A percentile compares a stretch with the other conserved stretches of the same genome.
phyloP scores from a whole-genome alignment of 2,329 filamentous ascomycete species.

The Hypoxylon sp. region DNA sequence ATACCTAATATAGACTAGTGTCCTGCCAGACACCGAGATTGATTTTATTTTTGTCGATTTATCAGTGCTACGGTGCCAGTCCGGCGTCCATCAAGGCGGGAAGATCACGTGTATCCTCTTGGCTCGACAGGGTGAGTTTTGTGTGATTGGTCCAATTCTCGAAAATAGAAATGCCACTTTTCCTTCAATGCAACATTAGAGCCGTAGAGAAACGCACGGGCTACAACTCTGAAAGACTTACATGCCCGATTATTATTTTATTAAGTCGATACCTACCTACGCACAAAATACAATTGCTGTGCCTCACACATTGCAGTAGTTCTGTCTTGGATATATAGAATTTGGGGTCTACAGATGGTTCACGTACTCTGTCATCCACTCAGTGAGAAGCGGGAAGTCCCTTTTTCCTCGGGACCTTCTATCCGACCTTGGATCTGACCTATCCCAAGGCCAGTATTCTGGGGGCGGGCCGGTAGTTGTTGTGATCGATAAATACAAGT shows the following conservation, averaged over 20 bases:
- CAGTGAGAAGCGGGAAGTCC: too few relatives aligned
- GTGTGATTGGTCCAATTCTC: conserved; percentile 26
- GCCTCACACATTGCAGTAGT: conserved; percentile 20
- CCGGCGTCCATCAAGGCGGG: conserved; percentile 29
- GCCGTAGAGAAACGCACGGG: too few relatives aligned
- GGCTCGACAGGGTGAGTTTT: conserved; percentile 17
- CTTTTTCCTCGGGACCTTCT: conserved; percentile 10
- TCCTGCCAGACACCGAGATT: neutral
- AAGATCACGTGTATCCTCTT: conserved; percentile 37
- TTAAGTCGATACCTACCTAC: too few relatives aligned
- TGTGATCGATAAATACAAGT: too few relatives aligned
- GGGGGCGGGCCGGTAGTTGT: conserved; percentile 15
- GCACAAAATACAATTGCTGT: conserved; percentile 2
- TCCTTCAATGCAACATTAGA: conserved; percentile 19
- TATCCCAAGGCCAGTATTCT: too few relatives aligned
- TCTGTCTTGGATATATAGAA: conserved; percentile 29
- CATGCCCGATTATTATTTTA: too few relatives aligned
- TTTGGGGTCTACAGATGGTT: conserved; percentile 23
- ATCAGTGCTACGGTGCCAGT: conserved; percentile 12
- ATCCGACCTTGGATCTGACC: neutral
- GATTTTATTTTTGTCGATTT: conserved; percentile 18
- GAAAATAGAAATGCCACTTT: conserved; percentile 18
- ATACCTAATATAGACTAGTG: conserved; percentile 12
- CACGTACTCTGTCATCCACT: conserved; percentile 5
- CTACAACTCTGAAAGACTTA: too few relatives aligned